Conservation (phyloP, 257 asterid species). For the Gynochthodes officinalis region DNA sequence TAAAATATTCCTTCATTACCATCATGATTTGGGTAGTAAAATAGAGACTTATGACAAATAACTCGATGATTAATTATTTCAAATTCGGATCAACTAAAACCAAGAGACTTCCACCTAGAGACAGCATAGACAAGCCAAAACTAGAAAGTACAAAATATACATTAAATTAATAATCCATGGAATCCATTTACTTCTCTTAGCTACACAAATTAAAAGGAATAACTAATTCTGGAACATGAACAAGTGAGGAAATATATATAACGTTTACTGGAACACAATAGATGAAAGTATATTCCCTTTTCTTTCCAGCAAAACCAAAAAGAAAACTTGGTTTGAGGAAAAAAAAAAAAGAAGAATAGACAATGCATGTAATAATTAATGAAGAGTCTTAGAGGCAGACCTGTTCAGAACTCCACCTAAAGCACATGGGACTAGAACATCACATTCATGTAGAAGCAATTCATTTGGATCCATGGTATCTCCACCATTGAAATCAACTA, state of each 20-base stretch:
- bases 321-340: background rate
- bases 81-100: background rate
- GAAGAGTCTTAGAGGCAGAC: constrained; percentile 28
- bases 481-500: constrained; percentile 58
- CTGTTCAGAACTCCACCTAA: constrained; percentile 92
- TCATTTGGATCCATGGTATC: constrained; percentile 68
- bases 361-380: background rate
- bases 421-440: constrained; percentile 91
- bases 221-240: background rate
- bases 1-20: background rate
- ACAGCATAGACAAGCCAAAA: background rate
- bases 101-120: background rate
- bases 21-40: background rate
- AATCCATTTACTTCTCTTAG: background rate
- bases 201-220: background rate
- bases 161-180: background rate
- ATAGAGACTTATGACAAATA: background rate
- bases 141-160: background rate
- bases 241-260: background rate
- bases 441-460: constrained; percentile 68
- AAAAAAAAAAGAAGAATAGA: background rate
- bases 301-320: background rate
- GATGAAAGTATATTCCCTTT: background rate
- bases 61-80: background rate
- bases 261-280: background rate